A percentile compares a stretch with the other conserved stretches of the same genome.
Evolutionary conservation across 345 rosid species (phyloP).

Genomic region (Eucalyptus melliodora): DNA sequence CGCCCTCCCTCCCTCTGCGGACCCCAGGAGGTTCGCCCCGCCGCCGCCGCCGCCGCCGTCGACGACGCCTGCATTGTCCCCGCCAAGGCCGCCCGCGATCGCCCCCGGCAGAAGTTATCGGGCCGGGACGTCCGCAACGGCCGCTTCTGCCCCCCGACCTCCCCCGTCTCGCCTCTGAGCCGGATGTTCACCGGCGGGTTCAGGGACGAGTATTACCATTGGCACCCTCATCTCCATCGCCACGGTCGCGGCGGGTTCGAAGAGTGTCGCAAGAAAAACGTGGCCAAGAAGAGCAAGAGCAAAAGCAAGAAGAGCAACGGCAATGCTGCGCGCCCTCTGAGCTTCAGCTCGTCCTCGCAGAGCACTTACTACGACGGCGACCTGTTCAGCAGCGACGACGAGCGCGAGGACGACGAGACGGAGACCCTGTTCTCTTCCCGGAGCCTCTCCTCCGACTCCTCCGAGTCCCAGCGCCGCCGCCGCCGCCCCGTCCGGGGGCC

Average conservation of each 20-base stretch:
- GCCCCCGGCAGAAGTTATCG: background rate
- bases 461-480: constrained; percentile 6
- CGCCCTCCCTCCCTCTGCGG: constrained; percentile 5
- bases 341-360: constrained; percentile 40
- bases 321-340: background rate
- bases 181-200: background rate
- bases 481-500: background rate
- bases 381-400: constrained; percentile 69
- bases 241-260: background rate
- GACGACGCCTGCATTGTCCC: constrained; percentile 13
- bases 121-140: background rate
- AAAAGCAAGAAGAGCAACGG: background rate
- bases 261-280: constrained; percentile 7
- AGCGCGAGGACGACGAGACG: constrained; percentile 28
- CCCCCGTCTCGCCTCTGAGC: background rate
- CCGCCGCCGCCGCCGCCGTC: background rate
- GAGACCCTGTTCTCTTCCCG: constrained; percentile 66
- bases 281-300: constrained; percentile 9
- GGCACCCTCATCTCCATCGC: background rate
- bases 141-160: background rate
- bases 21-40: constrained; percentile 5
- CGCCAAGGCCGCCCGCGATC: background rate
- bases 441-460: constrained; percentile 64
- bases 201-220: background rate
- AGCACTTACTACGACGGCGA: constrained; percentile 24